phyloP scores from a whole-genome alignment of 2,329 filamentous ascomycete genomes.

The Arthrobotrys iridis region DNA sequence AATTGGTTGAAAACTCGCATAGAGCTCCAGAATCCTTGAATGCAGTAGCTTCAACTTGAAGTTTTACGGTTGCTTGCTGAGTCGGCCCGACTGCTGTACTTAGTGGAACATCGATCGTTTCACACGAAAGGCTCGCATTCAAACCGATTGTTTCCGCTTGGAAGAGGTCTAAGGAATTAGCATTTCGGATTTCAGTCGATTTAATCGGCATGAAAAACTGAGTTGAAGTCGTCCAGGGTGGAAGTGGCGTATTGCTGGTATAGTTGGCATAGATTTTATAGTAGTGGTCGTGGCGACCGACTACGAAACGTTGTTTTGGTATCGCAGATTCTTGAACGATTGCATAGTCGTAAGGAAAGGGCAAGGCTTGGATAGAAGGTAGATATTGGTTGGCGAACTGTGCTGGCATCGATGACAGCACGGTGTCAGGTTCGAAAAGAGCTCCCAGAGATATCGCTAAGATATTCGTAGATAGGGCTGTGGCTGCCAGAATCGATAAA shows the following conservation, averaged over 20 bases:
- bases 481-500: conserved; percentile 64
- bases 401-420: conserved; percentile 46
- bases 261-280: conserved; percentile 65
- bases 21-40: conserved; percentile 14
- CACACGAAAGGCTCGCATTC: conserved; percentile 61
- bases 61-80: not conserved
- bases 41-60: not conserved
- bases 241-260: conserved; percentile 63
- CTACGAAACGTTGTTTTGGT: conserved; percentile 56
- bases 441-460: conserved; percentile 67
- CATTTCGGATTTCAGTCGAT: conserved; percentile 2
- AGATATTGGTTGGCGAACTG: conserved; percentile 58
- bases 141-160: conserved; percentile 60
- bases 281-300: conserved; percentile 61
- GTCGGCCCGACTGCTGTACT: not conserved
- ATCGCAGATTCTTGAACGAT: not conserved
- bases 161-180: conserved; percentile 43
- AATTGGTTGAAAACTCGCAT: conserved; percentile 21
- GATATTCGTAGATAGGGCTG: conserved; percentile 67
- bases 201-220: conserved; percentile 66
- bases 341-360: not conserved
- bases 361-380: conserved; percentile 1
- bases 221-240: conserved; percentile 65
- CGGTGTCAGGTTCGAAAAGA: conserved; percentile 62
- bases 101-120: conserved; percentile 51